phyloP scores from a whole-genome alignment of 1,284 basidiomycete species.

The Cryptococcus sp. region DNA sequence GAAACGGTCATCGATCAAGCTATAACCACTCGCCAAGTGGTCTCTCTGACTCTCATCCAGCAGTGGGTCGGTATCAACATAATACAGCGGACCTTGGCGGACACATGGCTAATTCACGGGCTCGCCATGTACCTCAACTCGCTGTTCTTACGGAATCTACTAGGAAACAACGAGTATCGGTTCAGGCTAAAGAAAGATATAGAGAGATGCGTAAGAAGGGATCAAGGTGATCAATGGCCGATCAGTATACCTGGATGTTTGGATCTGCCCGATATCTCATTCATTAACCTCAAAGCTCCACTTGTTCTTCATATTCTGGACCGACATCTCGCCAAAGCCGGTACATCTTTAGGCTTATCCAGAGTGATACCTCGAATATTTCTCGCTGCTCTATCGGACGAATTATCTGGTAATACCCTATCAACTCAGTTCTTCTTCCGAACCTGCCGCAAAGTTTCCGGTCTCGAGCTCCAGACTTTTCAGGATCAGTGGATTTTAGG shows the following conservation, averaged over 20 bases:
- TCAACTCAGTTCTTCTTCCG: conserved; percentile 88
- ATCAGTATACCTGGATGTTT: conserved; percentile 79
- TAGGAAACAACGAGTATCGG: conserved; percentile 97
- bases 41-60: conserved; percentile 83
- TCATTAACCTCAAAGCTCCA: conserved; percentile 92
- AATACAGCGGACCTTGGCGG: conserved; percentile 87
- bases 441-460: conserved; percentile 88
- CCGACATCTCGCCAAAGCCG: conserved; percentile 85
- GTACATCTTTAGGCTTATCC: conserved; percentile 88
- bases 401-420: conserved; percentile 76
- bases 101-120: conserved; percentile 94
- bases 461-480: conserved; percentile 81
- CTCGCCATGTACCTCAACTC: conserved; percentile 86
- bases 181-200: conserved; percentile 95
- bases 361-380: conserved; percentile 94
- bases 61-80: conserved; percentile 99
- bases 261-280: conserved; percentile 83
- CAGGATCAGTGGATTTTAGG: conserved; percentile 99
- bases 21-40: conserved; percentile 78
- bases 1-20: conserved; percentile 90
- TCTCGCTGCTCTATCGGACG: conserved; percentile 87
- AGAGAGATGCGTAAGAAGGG: conserved; percentile 82
- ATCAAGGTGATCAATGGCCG: conserved; percentile 85
- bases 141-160: conserved; percentile 76
- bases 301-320: conserved; percentile 95